Base-by-base conservation (phyloP, 2,329 filamentous ascomycete species). In the Colletotrichum karsti region DNA sequence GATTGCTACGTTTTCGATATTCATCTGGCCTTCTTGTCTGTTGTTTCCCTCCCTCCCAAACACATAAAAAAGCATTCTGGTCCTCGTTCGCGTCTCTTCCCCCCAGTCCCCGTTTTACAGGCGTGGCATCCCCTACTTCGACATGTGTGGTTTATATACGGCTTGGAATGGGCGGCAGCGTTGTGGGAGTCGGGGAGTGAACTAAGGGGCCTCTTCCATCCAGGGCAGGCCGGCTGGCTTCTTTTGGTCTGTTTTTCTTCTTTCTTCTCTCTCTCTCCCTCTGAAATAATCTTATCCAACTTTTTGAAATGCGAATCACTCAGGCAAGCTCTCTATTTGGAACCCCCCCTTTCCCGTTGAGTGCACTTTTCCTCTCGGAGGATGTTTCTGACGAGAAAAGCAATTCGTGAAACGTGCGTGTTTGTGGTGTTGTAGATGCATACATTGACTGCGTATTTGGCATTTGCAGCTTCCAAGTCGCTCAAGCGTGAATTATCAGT, bases 141-240 rank as follows among this genome's bases (percentile, higher is more conserved):
- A 46, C 48, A 57, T 66, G 60, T 61, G 46, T n/a, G 50, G 33
- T 71, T 56, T 69, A 51, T 54, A 60, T 41, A 69, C 54, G 67
- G 63, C 60, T 66, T 63, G 55, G 46, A 48, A 63, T 67, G 62
- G 69, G 67, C 67, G 69, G 69, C 69, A 69, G 67, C 67, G 67
- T 67, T 69, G 69, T 69, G 67, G 67, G 69, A 70, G 69, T 70
- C 69, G 67, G 69, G 69, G 69, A 70, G 69, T 70, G 69, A 69
- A 66, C 20, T 4, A 35, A 46, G 35, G 26, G 33, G n/a, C n/a
- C n/a, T n/a, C n/a, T n/a, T n/a, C n/a, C n/a, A n/a, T 62, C 46
- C 51, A 54, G 65, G 60, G 67, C 62, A 69, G 53, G 63, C 61
- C 58, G 60, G 64, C 60, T 60, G 59, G 61, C 65, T 57, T 57